Evolutionary conservation across 768 basidiomycete species (phyloP).

Genomic region (Pleurotus djamor): DNA sequence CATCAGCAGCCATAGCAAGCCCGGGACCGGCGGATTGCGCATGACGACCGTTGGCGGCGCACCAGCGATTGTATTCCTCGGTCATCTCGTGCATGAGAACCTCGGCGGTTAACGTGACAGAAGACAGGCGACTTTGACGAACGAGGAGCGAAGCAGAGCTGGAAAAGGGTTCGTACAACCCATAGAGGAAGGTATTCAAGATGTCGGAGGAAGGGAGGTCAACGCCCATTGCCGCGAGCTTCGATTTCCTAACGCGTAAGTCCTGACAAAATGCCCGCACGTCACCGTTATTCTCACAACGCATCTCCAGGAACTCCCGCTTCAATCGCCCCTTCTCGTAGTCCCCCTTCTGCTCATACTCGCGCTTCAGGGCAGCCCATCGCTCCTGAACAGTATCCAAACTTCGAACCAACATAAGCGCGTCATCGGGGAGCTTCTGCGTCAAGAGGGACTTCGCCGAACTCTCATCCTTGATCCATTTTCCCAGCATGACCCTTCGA

Average conservation of each 20-base stretch:
- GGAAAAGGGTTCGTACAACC: conserved; percentile 6
- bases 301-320: neutral
- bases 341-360: neutral
- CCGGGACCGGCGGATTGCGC: neutral
- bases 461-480: neutral
- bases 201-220: conserved; percentile 6
- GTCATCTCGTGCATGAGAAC: conserved; percentile 9
- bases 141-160: conserved; percentile 5
- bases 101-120: conserved; percentile 2
- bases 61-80: conserved; percentile 8
- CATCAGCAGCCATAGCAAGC: neutral
- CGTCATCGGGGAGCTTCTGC: neutral
- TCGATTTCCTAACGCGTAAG: conserved; percentile 4
- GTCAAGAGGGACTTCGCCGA: neutral
- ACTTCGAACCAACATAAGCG: neutral
- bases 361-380: neutral
- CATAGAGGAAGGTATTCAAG: conserved; percentile 11
- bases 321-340: neutral
- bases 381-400: neutral
- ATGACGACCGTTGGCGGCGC: neutral
- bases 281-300: neutral
- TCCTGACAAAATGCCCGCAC: conserved; percentile 1
- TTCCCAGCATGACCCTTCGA: neutral
- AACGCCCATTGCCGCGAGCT: neutral
- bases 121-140: neutral